Evolutionary conservation across 208 protist species (phyloP).

Genomic region (Leishmania guyanensis): DNA sequence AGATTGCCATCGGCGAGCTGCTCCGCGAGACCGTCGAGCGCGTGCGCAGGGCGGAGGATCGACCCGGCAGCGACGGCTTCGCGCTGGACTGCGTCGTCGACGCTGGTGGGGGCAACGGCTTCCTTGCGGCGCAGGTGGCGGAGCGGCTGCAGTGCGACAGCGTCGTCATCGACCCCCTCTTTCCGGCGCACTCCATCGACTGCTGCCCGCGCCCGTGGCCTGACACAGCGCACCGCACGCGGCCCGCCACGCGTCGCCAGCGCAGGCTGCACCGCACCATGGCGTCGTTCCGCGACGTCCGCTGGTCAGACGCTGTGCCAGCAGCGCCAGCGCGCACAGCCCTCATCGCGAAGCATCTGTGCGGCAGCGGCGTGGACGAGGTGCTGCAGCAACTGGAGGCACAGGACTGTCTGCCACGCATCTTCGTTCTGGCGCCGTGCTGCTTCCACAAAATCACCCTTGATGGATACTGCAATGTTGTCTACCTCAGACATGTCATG

Average conservation of each 20-base stretch:
- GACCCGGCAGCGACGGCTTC: slow-evolving; percentile 7
- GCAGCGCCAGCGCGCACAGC: slow-evolving; percentile 40
- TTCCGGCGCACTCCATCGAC: slow-evolving; percentile 74
- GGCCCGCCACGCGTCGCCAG: slow-evolving; percentile 32
- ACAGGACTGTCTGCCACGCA: slow-evolving; percentile 52
- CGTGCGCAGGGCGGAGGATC: not conserved
- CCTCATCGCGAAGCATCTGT: slow-evolving; percentile 85
- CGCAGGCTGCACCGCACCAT: slow-evolving; percentile 42
- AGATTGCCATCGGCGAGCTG: slow-evolving; percentile 79
- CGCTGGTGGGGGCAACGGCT: slow-evolving; percentile 82
- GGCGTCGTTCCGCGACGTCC: slow-evolving; percentile 48
- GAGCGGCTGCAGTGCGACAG: slow-evolving; percentile 63
- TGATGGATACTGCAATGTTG: slow-evolving; percentile 53
- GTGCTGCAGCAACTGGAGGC: slow-evolving; percentile 58
- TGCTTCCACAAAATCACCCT: slow-evolving; percentile 69
- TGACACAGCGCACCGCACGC: slow-evolving; percentile 41
- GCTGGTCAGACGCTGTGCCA: slow-evolving; percentile 44
- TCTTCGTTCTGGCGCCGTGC: slow-evolving; percentile 80
- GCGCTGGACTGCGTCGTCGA: slow-evolving; percentile 59
- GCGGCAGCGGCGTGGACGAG: slow-evolving; percentile 75
- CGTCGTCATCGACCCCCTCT: slow-evolving; percentile 76
- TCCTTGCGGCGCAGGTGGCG: slow-evolving; percentile 68
- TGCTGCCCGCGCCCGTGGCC: slow-evolving; percentile 58
- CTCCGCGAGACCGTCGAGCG: slow-evolving; percentile 27
- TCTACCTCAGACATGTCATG: slow-evolving; percentile 38